Base-by-base conservation (phyloP, 768 basidiomycete genomes). In the Trametes punicea region DNA sequence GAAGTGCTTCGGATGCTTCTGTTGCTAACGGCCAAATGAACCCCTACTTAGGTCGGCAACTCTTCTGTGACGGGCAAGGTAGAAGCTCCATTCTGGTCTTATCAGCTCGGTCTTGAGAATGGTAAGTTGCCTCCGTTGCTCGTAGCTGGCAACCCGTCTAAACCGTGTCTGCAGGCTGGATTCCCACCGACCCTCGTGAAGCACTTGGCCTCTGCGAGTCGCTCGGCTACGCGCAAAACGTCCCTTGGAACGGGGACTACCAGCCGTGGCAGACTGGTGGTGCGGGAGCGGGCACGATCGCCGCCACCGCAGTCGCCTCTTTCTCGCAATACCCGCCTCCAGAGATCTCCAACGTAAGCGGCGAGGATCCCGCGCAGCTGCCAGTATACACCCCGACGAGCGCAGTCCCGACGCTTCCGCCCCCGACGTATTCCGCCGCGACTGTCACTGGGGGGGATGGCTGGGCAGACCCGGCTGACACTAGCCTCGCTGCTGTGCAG, bases 241-340 rank as follows among this genome's bases (percentile, higher is more conserved):
- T 68, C 6, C 71, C 68, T 8, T 87, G 86, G 62, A 67, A 77
- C 62, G 82, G 83, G n/a, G 74, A 70, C 27, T 82, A 83, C 65
- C 74, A 77, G 30, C 65, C 83, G 7, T 86, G 85, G 72, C 86
- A 88, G 64, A 90, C 88, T 6, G 89, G 89, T 63, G 83, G 73
- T 64, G 74, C 67, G 65, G 85, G 74, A 62, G 85, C 71, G 51
- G 77, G 72, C 51, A 79, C 70, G 55, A 79, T 78, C 64, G 74
- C 65, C 36, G 74, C 74, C 51, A 72, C 68, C 63, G 79, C 61
- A 59, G 67, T 73, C 13, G 65, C 74, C 2, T 64, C 67, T 16
- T 81, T 80, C 65, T 61, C 67, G 56, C 75, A 74, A 2, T 88
- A 84, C 75, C 84, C 84, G 2, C 81, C 82, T 21, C 62, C 78